phyloP scores from a whole-genome alignment of 306 rosid genomes.

The Bauhinia variegata region DNA sequence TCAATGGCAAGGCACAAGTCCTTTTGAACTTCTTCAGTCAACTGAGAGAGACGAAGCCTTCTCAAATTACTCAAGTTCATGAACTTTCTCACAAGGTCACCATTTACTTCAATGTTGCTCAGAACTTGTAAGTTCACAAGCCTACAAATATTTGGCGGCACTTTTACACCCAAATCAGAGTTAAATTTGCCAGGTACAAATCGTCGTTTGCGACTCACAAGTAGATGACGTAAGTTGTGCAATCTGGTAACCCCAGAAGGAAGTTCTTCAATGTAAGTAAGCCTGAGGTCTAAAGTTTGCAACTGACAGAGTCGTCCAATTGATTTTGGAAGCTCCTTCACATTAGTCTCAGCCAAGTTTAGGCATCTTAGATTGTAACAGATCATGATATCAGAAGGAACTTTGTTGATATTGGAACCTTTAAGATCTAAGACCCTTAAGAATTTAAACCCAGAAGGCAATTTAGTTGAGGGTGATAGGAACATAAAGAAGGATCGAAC shows the following conservation, averaged over 20 bases:
- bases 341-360: constrained; percentile 11
- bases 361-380: constrained; percentile 26
- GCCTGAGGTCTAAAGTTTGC: constrained; percentile 18
- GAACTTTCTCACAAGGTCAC: no score
- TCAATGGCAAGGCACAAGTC: no score
- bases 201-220: no score
- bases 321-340: constrained; percentile 31
- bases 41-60: no score
- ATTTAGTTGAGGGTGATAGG: neutral
- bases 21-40: no score
- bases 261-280: neutral
- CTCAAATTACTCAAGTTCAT: no score
- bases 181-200: no score
- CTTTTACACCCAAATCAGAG: neutral
- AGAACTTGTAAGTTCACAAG: constrained; percentile 21
- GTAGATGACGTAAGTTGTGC: constrained; percentile 6
- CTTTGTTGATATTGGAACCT: no score
- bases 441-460: neutral
- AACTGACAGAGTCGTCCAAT: constrained; percentile 35
- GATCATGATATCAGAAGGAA: neutral
- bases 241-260: neutral
- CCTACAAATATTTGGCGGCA: neutral
- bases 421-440: neutral
- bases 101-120: neutral
- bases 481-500: neutral